These are phyloP conservation scores for Eucalyptus tenuipes DNA, from an alignment of 345 rosid genomes.

Conservation along the genomic window DNA sequence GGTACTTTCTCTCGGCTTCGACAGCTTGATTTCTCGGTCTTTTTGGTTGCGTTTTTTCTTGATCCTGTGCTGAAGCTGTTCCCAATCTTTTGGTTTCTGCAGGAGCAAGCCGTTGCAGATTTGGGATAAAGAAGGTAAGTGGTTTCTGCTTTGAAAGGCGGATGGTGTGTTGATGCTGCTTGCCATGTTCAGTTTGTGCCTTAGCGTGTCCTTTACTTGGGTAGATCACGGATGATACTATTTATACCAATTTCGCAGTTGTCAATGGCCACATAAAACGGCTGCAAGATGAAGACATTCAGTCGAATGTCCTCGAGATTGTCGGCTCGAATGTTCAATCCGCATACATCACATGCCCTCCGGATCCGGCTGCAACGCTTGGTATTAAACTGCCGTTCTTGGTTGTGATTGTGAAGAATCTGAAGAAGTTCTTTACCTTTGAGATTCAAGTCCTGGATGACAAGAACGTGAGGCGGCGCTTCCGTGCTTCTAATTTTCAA, in stretches of 20 bases:
- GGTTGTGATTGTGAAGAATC: slow-evolving; percentile 84
- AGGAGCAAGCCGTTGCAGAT: slow-evolving; percentile 82
- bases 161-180: not conserved
- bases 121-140: slow-evolving; percentile 78
- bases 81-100: not conserved
- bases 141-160: not conserved
- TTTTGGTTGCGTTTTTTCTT: not conserved
- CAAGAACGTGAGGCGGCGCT: slow-evolving; percentile 93
- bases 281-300: slow-evolving; percentile 80
- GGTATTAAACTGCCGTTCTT: slow-evolving; percentile 94
- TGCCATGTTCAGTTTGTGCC: not conserved
- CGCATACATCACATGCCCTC: slow-evolving; percentile 88
- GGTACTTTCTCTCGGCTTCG: slow-evolving; percentile 16
- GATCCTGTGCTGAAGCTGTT: not conserved
- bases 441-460: slow-evolving; percentile 97
- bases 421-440: slow-evolving; percentile 87
- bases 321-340: slow-evolving; percentile 83
- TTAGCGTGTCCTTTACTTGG: not conserved
- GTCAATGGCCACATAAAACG: slow-evolving; percentile 81
- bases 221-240: not conserved
- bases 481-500: slow-evolving; percentile 98
- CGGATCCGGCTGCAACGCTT: slow-evolving; percentile 81
- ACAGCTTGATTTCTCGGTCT: not conserved
- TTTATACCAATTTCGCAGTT: slow-evolving; percentile 22
- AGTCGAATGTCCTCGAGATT: slow-evolving; percentile 84